Conservation (phyloP, 768 basidiomycete genomes). For the Hortiboletus flavorubellus region DNA sequence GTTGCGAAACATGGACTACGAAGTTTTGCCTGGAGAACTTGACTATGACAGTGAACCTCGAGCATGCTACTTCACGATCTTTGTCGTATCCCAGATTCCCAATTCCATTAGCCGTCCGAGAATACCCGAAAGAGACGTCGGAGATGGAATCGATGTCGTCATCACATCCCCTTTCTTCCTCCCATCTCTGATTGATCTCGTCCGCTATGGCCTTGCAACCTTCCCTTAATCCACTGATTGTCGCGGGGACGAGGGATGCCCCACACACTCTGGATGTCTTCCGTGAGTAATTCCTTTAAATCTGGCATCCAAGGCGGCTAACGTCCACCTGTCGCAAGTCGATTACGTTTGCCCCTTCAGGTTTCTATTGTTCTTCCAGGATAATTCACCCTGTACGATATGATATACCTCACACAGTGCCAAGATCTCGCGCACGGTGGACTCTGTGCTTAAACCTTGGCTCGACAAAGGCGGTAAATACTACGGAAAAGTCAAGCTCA, state of each 20-base stretch:
- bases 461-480: conserved; percentile 59
- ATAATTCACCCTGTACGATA: neutral
- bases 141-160: conserved; percentile 4
- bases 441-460: conserved; percentile 57
- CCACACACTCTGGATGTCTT: conserved; percentile 82
- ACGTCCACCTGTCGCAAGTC: conserved; percentile 40
- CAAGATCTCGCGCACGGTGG: conserved; percentile 58
- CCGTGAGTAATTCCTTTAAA: conserved; percentile 39
- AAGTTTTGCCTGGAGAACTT: no score
- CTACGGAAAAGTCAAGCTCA: conserved; percentile 67
- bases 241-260: conserved; percentile 56
- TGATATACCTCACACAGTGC: conserved; percentile 38
- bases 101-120: no score
- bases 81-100: no score
- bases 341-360: conserved; percentile 89
- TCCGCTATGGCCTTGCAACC: conserved; percentile 74
- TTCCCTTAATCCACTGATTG: conserved; percentile 57
- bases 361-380: conserved; percentile 27
- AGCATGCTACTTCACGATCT: no score
- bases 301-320: neutral
- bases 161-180: neutral
- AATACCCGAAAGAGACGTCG: neutral
- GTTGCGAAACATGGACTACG: no score
- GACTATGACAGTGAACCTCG: no score
- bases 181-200: neutral